Conservation (phyloP, 129 eudicot genomes). For the Pseudognaphalium luteoalbum region DNA sequence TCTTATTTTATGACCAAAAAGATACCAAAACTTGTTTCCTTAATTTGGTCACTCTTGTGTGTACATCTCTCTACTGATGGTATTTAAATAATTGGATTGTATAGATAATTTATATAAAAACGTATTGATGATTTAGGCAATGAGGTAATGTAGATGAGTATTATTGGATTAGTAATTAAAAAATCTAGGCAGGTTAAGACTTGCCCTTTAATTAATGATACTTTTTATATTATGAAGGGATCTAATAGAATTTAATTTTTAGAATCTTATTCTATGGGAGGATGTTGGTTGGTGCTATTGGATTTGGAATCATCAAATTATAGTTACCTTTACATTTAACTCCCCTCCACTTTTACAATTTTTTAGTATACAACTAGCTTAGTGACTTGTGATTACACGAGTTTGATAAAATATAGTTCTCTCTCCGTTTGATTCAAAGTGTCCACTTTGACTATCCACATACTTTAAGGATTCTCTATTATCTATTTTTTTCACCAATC, state of each 20-base stretch:
- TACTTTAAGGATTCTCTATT: no score
- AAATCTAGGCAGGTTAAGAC: slow-evolving; percentile 15
- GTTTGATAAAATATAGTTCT: no score
- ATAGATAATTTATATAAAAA: not conserved
- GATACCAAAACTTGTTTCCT: no score
- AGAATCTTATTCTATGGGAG: slow-evolving; percentile 40
- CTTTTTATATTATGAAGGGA: not conserved
- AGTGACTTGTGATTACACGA: no score
- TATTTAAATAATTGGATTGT: no score
- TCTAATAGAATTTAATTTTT: slow-evolving; percentile 26
- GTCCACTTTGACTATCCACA: no score
- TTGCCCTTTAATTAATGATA: not conserved
- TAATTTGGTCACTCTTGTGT: no score
- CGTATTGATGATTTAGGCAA: slow-evolving; percentile 22
- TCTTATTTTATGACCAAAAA: no score
- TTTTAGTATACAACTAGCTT: not conserved
- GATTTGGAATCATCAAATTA: slow-evolving; percentile 36
- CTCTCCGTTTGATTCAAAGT: no score
- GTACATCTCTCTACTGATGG: no score
- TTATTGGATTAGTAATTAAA: slow-evolving; percentile 27
- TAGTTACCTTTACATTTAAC: slow-evolving; percentile 4
- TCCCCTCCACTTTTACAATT: not conserved
- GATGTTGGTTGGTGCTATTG: slow-evolving; percentile 42
- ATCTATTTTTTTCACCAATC: no score
- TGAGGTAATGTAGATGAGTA: slow-evolving; percentile 27